A percentile compares a stretch with the other conserved stretches of the same genome.
Conservation (phyloP, 176 grass and related monocot species). For the sorghum (Sorghum bicolor) region Sorghum_bicolor_NCBIv3 NC_012872.2:9603501-9604000, state of each 20-base stretch:
- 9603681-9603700: neutral
- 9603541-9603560: neutral
- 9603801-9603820: slow-evolving; percentile 65
- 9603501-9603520: neutral
- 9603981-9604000: neutral
- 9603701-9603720: no score
- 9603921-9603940: slow-evolving; percentile 85
- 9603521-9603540: slow-evolving; percentile 4
- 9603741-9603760: neutral
- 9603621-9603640: slow-evolving; percentile 68
- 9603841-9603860: slow-evolving; percentile 80
- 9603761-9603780: neutral
- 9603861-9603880: slow-evolving; percentile 56
- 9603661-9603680: neutral
- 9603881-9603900: slow-evolving; percentile 87
- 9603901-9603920: slow-evolving; percentile 94
- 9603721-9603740: neutral
- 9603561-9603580: neutral
- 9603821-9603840: slow-evolving; percentile 83
- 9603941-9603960: slow-evolving; percentile 1
- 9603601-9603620: slow-evolving; percentile 32
- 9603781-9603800: slow-evolving; percentile 61
- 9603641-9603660: slow-evolving; percentile 68
- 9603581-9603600: neutral
- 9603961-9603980: neutral